Conservation (phyloP, 129 eudicot species). For the Saposhnikovia divaricata region DNA sequence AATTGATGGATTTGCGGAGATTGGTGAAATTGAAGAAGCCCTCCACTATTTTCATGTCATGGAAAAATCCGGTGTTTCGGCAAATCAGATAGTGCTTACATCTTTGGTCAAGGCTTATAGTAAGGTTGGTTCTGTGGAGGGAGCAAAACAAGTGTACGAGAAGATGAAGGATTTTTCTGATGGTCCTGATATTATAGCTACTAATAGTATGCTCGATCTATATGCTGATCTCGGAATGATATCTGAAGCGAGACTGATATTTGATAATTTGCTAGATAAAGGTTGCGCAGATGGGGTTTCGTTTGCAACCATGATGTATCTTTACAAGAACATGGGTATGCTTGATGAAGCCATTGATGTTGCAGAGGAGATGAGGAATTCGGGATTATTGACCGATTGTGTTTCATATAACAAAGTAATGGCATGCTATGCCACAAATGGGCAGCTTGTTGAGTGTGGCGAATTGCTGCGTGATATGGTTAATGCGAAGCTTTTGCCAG, state of each 20-base stretch:
- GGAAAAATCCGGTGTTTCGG: constrained; percentile 60
- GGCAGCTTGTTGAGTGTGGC: constrained; percentile 59
- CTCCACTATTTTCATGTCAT: constrained; percentile 43
- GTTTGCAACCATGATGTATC: constrained; percentile 64
- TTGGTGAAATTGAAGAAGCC: constrained; percentile 58
- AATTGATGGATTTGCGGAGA: constrained; percentile 70
- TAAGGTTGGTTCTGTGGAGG: constrained; percentile 56
- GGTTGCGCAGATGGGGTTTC: constrained; percentile 57
- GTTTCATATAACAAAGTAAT: constrained; percentile 58
- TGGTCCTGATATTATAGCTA: constrained; percentile 80
- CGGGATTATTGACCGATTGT: constrained; percentile 46
- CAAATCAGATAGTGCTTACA: constrained; percentile 61
- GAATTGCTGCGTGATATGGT: constrained; percentile 60
- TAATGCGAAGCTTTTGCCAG: constrained; percentile 35
- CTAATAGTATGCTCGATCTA: constrained; percentile 68
- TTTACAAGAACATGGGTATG: constrained; percentile 78
- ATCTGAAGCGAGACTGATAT: constrained; percentile 54
- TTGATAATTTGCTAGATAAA: constrained; percentile 39
- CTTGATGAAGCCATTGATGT: constrained; percentile 61
- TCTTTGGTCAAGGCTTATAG: constrained; percentile 75
- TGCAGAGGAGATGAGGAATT: constrained; percentile 59
- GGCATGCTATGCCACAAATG: constrained; percentile 70
- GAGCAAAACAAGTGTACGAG: constrained; percentile 52
- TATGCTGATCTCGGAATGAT: constrained; percentile 74
- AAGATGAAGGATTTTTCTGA: constrained; percentile 51